Evolutionary conservation across 1,284 basidiomycete species (phyloP), one percentile per base, ranked within the genome.

Genomic region (Pyrrhoderma noxium): DNA sequence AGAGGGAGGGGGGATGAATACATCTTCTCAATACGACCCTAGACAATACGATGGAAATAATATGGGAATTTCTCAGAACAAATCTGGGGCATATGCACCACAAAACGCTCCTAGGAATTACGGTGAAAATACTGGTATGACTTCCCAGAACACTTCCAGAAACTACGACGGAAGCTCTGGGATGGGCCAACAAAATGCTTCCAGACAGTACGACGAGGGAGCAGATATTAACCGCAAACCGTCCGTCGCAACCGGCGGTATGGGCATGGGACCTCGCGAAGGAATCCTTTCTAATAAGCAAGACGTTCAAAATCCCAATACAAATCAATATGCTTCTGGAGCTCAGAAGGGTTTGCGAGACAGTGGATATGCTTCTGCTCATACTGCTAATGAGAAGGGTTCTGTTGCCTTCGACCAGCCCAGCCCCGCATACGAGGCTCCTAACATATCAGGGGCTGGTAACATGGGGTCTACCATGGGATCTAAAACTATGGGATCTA

Each of bases 181-280:
- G n/a, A n/a, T n/a, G n/a, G n/a, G n/a, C n/a, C n/a, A n/a, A n/a
- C n/a, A n/a, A n/a, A n/a, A n/a, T n/a, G n/a, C n/a, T n/a, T n/a
- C n/a, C 27, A 19, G 48, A 16, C n/a, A n/a, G n/a, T n/a, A n/a
- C 35, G 35, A 11, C 35, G 16, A 37, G 35, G 50, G 49, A n/a
- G 50, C 54, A n/a, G 51, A 56, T 22, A 50, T 52, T 3, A 27
- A 22, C 0, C 45, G 54, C 8, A 46, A 56, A 22, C 54, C 54
- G 4, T 49, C 50, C 5, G 54, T 45, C 22, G 51, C 53, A 8
- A 37, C 49, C 11, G 53, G 49, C 21, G 27, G 7, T n/a, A n/a
- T n/a, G n/a, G 48, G 36, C n/a, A 14, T 52, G 2, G 31, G 36
- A n/a, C 16, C 34, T 7, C 49, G 44, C 22, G 40, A 49, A 38